Percentiles rank a stretch among this genome's conserved stretches.
Evolutionary conservation across 306 rosid genomes (phyloP).

Genomic region (Fagus sylvatica): DNA sequence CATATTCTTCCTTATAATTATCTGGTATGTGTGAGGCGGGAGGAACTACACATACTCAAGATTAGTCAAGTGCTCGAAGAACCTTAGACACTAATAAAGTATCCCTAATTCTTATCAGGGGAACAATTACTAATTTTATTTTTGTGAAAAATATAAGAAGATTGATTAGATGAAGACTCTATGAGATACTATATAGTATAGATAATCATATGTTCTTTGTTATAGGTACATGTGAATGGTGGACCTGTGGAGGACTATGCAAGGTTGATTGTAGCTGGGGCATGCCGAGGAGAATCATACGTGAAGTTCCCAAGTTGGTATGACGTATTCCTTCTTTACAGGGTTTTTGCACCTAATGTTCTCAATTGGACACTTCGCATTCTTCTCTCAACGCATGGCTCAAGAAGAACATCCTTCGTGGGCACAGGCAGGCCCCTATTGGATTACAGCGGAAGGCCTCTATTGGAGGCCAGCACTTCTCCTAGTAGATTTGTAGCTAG

Average conservation of each 20-base stretch:
- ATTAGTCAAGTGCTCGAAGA: too few species aligned
- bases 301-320: conserved; percentile 86
- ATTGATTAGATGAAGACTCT: too few species aligned
- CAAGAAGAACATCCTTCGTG: conserved; percentile 49
- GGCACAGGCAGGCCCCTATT: conserved; percentile 59
- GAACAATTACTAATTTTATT: too few species aligned
- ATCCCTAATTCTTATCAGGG: too few species aligned
- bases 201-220: not conserved
- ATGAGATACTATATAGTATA: too few species aligned
- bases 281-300: conserved; percentile 71
- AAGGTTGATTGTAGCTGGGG: conserved; percentile 67
- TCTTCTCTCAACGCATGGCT: conserved; percentile 50
- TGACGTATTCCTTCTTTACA: conserved; percentile 61
- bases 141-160: too few species aligned
- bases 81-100: too few species aligned
- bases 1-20: too few species aligned
- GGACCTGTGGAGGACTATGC: conserved; percentile 73
- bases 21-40: too few species aligned
- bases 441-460: conserved; percentile 29
- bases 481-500: conserved; percentile 30
- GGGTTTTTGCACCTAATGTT: conserved; percentile 69
- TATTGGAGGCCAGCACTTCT: conserved; percentile 39
- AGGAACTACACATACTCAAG: too few species aligned
- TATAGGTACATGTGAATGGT: conserved; percentile 57
- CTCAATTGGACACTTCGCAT: conserved; percentile 68